phyloP scores from a whole-genome alignment of 768 basidiomycete species.

The Lactarius pseudohatsudake region DNA sequence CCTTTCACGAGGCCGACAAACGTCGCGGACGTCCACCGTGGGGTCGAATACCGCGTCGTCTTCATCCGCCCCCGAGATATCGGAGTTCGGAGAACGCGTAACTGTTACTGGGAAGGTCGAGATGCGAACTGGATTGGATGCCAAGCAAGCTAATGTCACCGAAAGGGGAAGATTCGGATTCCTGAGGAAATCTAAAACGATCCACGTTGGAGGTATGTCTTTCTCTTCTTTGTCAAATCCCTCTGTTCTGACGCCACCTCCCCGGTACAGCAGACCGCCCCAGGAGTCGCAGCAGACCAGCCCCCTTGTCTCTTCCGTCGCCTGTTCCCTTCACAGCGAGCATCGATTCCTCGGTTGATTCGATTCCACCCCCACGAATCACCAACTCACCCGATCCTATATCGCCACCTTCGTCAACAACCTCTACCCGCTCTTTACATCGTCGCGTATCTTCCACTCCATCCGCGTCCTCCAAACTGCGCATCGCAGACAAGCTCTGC shows the following conservation, averaged over 20 bases:
- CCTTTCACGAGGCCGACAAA: slow-evolving; percentile 5
- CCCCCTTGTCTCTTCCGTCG: slow-evolving; percentile 7
- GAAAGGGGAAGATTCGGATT: slow-evolving; percentile 23
- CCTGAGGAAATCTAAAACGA: slow-evolving; percentile 20
- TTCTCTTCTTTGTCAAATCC: background rate
- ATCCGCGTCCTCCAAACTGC: slow-evolving; percentile 7
- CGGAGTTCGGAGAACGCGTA: slow-evolving; percentile 11
- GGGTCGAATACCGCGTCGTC: background rate
- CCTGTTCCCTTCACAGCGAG: background rate
- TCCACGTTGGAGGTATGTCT: slow-evolving; percentile 4
- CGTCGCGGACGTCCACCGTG: background rate
- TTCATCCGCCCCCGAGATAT: background rate
- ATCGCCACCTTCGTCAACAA: background rate
- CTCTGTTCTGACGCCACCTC: slow-evolving; percentile 1
- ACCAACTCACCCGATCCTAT: slow-evolving; percentile 14
- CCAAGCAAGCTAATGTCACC: background rate
- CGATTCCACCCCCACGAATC: background rate
- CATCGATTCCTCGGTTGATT: background rate
- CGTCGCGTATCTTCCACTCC: slow-evolving; percentile 18
- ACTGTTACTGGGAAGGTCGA: background rate
- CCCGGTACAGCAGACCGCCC: background rate
- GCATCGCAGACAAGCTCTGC: slow-evolving; percentile 18
- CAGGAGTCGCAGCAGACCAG: slow-evolving; percentile 3
- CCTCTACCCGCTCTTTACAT: background rate
- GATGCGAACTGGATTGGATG: background rate